Base-by-base conservation (phyloP, 768 basidiomycete species). In the Phylloporus arenicola region DNA sequence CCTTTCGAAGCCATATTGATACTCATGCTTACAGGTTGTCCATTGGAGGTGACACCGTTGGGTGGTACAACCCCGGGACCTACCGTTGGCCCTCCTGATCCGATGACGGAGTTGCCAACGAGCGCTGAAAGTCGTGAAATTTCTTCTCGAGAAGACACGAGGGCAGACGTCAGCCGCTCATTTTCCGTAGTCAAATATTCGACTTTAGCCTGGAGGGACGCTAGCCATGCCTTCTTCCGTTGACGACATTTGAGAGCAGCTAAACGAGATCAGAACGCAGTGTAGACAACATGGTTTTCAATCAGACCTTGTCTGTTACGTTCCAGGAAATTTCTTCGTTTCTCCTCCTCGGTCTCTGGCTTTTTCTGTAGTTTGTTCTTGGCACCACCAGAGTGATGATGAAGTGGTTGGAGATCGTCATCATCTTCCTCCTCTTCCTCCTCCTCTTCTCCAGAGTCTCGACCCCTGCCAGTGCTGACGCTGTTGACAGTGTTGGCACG, bases 221-320 rank as follows among this genome's bases (percentile, higher is more conserved):
- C 78, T 13, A 98, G 80, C 96, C 96, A 99, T 5, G 92, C 92
- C 69, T 99, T 99, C 72, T 99, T 99, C 51, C 96, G 88, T 65
- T 99, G 96, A 31, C 96, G 92, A 70, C 96, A 99, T 72, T 98
- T 98, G 58, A 98, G 82, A 6, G 96, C 96, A 54, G 96, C 95
- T 97, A 59, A 1, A 47, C 11, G 43, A 27, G 31, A 29, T 55
- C 52, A 63, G 43, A 44, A 49, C 6, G 19, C 14, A 47, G 31
- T 17, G 31, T n/a, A 6, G 33, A 12, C 16, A 41, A 19, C 1
- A 49, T n/a, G 43, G 27, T n/a, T 16, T 24, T 27, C 9, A 35
- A 11, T 22, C 52, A 17, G 24, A 97, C 95, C 95, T 80, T 98
- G 96, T 61, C 96, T 79, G 64, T 99, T 99, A 54, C 96, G 78